phyloP scores from a whole-genome alignment of 257 asterid species.

The Solanum sejunctum region DNA sequence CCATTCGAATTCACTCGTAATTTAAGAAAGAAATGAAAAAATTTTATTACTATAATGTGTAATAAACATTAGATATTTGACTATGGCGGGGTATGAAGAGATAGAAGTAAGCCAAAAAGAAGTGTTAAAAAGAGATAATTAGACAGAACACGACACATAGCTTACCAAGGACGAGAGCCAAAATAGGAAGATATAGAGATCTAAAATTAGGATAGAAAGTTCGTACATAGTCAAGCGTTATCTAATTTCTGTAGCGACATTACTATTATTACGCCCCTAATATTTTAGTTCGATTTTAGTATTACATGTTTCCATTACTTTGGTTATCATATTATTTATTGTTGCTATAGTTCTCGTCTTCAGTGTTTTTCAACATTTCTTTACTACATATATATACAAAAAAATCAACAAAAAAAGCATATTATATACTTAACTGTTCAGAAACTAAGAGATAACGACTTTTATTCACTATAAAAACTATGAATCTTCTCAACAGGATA shows the following conservation, averaged over 20 bases:
- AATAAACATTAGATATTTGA: no score
- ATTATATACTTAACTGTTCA: neutral
- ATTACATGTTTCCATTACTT: neutral
- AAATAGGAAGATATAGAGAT: neutral
- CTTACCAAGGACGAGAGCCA: neutral
- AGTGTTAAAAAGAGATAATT: neutral
- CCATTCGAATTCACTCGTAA: no score
- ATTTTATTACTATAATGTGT: no score
- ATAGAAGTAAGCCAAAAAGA: neutral
- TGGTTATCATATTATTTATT: neutral
- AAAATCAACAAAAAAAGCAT: neutral
- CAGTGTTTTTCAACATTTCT: neutral
- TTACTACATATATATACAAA: neutral
- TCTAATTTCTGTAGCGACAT: neutral
- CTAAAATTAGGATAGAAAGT: neutral
- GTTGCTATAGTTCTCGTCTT: neutral
- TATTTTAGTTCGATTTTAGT: neutral
- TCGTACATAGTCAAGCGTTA: neutral
- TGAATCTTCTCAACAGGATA: neutral
- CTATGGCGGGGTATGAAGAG: neutral
- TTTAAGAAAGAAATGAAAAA: no score
- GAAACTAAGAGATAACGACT: neutral
- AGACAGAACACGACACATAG: neutral
- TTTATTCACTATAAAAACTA: neutral
- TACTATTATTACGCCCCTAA: neutral